Evolutionary conservation across 2,329 filamentous ascomycete genomes (phyloP).

Genomic region (Neopestalotiopsis sp.): DNA sequence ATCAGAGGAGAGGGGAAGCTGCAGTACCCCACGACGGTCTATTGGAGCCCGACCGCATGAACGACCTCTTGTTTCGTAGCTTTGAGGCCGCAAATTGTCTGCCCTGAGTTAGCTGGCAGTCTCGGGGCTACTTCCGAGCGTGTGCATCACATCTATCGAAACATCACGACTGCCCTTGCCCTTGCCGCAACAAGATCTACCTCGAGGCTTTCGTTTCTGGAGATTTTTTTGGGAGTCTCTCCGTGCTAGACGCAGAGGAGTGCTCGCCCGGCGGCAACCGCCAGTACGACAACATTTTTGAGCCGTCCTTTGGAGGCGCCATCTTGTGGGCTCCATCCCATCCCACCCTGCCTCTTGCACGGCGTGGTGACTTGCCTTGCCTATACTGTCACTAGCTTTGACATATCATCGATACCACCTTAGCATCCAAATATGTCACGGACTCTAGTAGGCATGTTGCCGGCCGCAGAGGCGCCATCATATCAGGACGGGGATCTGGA

Average conservation of each 20-base stretch:
- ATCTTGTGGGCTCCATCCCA: background rate
- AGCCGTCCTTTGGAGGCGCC: background rate
- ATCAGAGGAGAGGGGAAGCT: constrained; percentile 4
- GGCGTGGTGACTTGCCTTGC: background rate
- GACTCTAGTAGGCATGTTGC: constrained; percentile 1
- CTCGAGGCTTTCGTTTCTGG: background rate
- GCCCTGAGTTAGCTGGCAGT: background rate
- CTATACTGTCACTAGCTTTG: background rate
- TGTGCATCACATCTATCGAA: background rate
- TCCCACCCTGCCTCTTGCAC: background rate
- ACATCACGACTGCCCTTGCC: background rate
- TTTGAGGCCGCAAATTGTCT: background rate
- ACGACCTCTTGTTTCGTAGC: background rate
- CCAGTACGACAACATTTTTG: background rate
- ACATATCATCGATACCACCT: constrained; percentile 16
- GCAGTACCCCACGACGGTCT: constrained; percentile 8
- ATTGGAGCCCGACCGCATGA: constrained; percentile 5
- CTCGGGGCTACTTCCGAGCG: background rate
- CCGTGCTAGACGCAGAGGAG: background rate
- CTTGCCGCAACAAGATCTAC: background rate
- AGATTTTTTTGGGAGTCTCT: background rate
- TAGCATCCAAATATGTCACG: constrained; percentile 6
- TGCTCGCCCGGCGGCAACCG: background rate
- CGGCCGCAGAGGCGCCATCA: constrained; percentile 17
- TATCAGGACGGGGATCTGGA: constrained; percentile 15